Evolutionary conservation across 768 basidiomycete genomes (phyloP).

Genomic region (Mycena crocata): DNA sequence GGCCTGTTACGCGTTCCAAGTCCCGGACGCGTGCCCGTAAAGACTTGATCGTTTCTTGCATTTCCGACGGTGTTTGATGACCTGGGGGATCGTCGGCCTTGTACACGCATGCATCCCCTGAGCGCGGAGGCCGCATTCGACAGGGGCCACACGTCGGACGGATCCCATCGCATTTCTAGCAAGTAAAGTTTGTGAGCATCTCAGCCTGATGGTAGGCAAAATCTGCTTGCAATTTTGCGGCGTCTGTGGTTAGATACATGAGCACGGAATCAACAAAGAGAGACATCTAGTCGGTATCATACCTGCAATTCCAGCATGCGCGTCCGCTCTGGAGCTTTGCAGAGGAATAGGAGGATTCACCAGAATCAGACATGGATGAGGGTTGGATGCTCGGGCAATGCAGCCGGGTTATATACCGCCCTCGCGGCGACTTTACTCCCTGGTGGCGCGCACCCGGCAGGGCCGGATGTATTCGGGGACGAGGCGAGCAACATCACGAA

Average conservation of each 20-base stretch:
- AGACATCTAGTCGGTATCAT: not conserved
- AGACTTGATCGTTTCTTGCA: not conserved
- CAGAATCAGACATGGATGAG: not conserved
- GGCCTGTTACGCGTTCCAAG: not conserved
- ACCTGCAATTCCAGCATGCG: constrained; percentile 9
- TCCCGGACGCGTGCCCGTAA: not conserved
- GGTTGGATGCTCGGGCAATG: too few relatives aligned
- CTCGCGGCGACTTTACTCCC: too few relatives aligned
- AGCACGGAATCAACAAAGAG: too few relatives aligned
- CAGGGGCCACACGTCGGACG: constrained; percentile 13
- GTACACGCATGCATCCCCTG: not conserved
- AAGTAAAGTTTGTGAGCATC: not conserved
- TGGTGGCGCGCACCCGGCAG: too few relatives aligned
- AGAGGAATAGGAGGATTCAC: not conserved
- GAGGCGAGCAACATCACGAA: too few relatives aligned
- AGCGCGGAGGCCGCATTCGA: constrained; percentile 7
- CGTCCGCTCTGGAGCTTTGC: constrained; percentile 1
- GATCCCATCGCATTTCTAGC: constrained; percentile 14
- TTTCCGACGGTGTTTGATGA: constrained; percentile 8
- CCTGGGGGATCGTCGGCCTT: not conserved
- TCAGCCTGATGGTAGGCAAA: too few relatives aligned
- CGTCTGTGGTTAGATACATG: not conserved
- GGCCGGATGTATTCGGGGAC: too few relatives aligned
- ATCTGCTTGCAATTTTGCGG: too few relatives aligned
- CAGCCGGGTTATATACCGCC: too few relatives aligned